Conservation (phyloP, 2,329 filamentous ascomycete genomes). For the Dendryphion nanum region DNA sequence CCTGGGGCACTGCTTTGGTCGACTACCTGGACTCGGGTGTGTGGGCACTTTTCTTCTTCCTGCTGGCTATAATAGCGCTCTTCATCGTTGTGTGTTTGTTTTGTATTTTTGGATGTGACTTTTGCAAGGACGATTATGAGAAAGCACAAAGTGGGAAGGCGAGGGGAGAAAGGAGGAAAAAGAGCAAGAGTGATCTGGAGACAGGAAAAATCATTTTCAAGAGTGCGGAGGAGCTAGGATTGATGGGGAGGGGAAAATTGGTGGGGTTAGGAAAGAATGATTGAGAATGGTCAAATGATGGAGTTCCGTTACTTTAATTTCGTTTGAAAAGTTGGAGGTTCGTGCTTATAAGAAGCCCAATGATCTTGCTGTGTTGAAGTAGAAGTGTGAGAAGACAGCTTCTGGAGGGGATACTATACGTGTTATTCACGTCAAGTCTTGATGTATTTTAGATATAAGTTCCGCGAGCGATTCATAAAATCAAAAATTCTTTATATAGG, state of each 20-base stretch:
- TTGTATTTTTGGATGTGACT: slow-evolving; percentile 24
- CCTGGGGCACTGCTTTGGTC: slow-evolving; percentile 9
- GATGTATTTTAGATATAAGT: too few relatives aligned
- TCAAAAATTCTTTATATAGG: too few relatives aligned
- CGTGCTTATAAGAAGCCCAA: not conserved
- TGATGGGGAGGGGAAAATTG: slow-evolving; percentile 22
- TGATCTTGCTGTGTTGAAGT: too few relatives aligned
- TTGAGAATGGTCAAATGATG: slow-evolving; percentile 16
- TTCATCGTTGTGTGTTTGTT: slow-evolving; percentile 25
- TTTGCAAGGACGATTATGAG: slow-evolving; percentile 25
- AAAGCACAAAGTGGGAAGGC: slow-evolving; percentile 25
- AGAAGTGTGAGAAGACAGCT: too few relatives aligned
- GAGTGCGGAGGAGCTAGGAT: slow-evolving; percentile 27
- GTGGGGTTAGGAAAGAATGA: slow-evolving; percentile 35
- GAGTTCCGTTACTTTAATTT: too few relatives aligned
- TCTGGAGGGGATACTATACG: too few relatives aligned
- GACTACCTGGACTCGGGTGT: slow-evolving; percentile 21
- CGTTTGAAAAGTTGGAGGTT: not conserved
- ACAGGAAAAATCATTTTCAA: slow-evolving; percentile 19
- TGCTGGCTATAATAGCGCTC: slow-evolving; percentile 19
- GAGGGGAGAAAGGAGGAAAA: slow-evolving; percentile 10
- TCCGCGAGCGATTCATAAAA: too few relatives aligned
- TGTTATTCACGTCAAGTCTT: too few relatives aligned
- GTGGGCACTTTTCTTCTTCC: slow-evolving; percentile 23
- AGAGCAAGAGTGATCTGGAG: slow-evolving; percentile 19